These are phyloP conservation scores for Plasmodium ovale DNA, from an alignment of 169 alveolate species.

Conservation along the genomic window DNA sequence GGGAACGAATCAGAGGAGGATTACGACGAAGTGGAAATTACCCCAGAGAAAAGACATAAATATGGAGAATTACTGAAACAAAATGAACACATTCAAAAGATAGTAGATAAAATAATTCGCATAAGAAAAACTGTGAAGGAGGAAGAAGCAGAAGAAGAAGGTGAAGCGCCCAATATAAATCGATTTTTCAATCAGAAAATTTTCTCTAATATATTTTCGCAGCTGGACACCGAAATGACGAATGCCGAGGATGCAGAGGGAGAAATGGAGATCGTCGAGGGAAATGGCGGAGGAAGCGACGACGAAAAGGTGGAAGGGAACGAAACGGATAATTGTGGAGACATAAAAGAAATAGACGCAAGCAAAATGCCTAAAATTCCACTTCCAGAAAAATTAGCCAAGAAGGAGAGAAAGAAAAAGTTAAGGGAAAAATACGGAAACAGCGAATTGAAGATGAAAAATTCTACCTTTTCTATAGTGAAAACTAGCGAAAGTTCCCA, in stretches of 20 bases:
- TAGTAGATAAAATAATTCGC: conserved; percentile 57
- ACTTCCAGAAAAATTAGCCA: conserved; percentile 70
- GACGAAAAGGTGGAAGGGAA: background rate
- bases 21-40: background rate
- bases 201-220: conserved; percentile 52
- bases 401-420: conserved; percentile 62
- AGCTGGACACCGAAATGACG: conserved; percentile 13
- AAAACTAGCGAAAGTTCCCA: conserved; percentile 57
- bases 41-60: background rate
- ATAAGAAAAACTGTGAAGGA: conserved; percentile 58
- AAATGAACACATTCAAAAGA: conserved; percentile 44
- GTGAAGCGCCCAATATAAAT: background rate
- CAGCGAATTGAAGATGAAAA: conserved; percentile 67
- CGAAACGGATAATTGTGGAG: background rate
- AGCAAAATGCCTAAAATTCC: conserved; percentile 62
- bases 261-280: background rate
- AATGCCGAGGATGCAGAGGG: conserved; percentile 28
- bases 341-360: conserved; percentile 53
- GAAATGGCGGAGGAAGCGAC: background rate
- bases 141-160: conserved; percentile 37
- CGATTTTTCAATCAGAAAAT: conserved; percentile 74
- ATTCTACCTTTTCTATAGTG: conserved; percentile 65
- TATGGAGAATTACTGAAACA: background rate
- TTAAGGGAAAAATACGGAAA: conserved; percentile 74
- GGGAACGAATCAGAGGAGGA: conserved; percentile 60